These are phyloP conservation scores for Balakata baccata DNA, from an alignment of 345 rosid species.

Conservation along the genomic window DNA sequence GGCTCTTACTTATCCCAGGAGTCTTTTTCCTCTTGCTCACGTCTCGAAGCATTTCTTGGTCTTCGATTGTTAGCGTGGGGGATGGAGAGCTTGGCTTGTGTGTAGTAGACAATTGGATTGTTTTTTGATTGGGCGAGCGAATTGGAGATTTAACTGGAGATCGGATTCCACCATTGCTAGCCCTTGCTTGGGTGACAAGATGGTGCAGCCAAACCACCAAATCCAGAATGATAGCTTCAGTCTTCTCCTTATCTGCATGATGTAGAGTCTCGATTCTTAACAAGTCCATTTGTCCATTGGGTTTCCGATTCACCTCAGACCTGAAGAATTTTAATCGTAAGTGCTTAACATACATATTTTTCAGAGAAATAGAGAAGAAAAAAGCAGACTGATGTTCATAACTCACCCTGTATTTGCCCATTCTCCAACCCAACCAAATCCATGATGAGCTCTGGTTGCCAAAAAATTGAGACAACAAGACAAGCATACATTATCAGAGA, in stretches of 20 bases:
- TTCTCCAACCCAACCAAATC: constrained; percentile 99
- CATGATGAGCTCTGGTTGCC: constrained; percentile 84
- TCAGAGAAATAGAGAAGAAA: constrained; percentile 7
- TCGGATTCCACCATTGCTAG: constrained; percentile 58
- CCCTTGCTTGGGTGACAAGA: constrained; percentile 72
- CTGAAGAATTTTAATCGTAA: constrained; percentile 35
- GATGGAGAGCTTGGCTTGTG: constrained; percentile 43
- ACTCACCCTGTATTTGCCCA: constrained; percentile 97
- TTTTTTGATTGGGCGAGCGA: constrained; percentile 64
- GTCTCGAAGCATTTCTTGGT: constrained; percentile 90
- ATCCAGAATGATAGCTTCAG: constrained; percentile 72
- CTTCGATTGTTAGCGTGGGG: constrained; percentile 63
- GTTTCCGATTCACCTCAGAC: constrained; percentile 66
- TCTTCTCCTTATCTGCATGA: constrained; percentile 92
- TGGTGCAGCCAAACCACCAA: constrained; percentile 90
- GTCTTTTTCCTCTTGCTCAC: constrained; percentile 75
- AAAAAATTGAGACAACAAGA: constrained; percentile 19
- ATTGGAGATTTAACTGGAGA: constrained; percentile 89
- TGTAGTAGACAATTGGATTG: constrained; percentile 38
- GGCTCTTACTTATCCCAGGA: constrained; percentile 96
- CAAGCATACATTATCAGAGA: constrained; percentile 9
- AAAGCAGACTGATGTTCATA: constrained; percentile 1
- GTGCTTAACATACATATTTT: not conserved
- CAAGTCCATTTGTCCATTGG: constrained; percentile 67
- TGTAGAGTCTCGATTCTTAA: constrained; percentile 89